Evolutionary conservation across 108 stramenopile species (phyloP).

Genomic region (Nitzschia palea): DNA sequence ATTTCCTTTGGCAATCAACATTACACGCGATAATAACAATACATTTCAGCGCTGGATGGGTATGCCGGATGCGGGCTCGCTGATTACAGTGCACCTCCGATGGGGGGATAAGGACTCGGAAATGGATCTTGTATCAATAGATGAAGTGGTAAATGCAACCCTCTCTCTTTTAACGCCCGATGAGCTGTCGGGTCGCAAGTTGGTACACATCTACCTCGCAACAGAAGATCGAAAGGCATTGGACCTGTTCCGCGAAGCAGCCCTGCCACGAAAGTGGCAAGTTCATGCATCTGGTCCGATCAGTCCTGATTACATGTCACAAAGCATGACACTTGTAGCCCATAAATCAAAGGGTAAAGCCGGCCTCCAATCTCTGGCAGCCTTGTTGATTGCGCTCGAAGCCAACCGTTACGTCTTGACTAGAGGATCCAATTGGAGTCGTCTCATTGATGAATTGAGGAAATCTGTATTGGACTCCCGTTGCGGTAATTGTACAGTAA

Average conservation of each 20-base stretch:
- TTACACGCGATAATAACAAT: too few species aligned
- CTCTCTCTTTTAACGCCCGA: neutral
- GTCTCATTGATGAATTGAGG: slow-evolving; percentile 55
- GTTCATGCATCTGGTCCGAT: neutral
- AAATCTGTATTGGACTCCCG: slow-evolving; percentile 40
- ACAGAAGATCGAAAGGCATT: neutral
- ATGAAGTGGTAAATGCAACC: neutral
- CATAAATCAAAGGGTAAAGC: slow-evolving; percentile 20
- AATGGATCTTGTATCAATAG: neutral
- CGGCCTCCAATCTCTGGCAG: slow-evolving; percentile 44
- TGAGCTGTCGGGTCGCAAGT: too few species aligned
- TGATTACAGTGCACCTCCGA: neutral
- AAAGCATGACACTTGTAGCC: too few species aligned
- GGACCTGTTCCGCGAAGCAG: neutral
- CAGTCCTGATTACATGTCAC: neutral
- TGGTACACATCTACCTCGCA: neutral
- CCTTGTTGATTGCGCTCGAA: slow-evolving; percentile 58
- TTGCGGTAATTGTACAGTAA: slow-evolving; percentile 43
- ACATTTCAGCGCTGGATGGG: too few species aligned
- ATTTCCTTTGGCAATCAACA: too few species aligned
- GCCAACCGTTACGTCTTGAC: slow-evolving; percentile 59
- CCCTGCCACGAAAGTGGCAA: neutral
- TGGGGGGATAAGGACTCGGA: neutral
- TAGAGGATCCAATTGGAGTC: slow-evolving; percentile 58
- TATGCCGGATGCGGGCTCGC: neutral